Conservation (phyloP, 139 green algal species). For the Choricystis sp. region DNA sequence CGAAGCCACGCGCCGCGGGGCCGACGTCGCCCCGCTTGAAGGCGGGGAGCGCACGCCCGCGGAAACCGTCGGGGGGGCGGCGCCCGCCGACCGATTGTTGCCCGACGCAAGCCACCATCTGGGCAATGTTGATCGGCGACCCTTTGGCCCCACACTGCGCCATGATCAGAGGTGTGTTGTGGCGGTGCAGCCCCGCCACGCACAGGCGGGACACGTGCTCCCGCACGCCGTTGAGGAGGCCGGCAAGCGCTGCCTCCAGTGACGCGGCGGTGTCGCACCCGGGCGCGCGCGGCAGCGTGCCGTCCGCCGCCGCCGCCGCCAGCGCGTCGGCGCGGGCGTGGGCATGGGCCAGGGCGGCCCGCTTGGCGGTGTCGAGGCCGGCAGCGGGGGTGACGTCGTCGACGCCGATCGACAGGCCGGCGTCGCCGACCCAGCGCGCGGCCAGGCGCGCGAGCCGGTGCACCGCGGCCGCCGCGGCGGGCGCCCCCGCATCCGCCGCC, state of each 20-base stretch:
- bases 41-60: slow-evolving; percentile 74
- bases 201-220: slow-evolving; percentile 57
- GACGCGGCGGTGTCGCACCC: slow-evolving; percentile 79
- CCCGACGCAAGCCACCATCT: slow-evolving; percentile 96
- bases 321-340: slow-evolving; percentile 50
- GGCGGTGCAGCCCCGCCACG: slow-evolving; percentile 64
- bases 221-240: slow-evolving; percentile 81
- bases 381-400: slow-evolving; percentile 79
- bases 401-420: slow-evolving; percentile 91
- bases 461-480: slow-evolving; percentile 50
- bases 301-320: slow-evolving; percentile 51
- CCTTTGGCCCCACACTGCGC: slow-evolving; percentile 88
- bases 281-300: slow-evolving; percentile 53
- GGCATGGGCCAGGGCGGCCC: slow-evolving; percentile 31
- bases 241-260: slow-evolving; percentile 66
- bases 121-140: slow-evolving; percentile 93
- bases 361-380: slow-evolving; percentile 32
- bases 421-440: slow-evolving; percentile 77
- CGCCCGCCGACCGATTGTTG: slow-evolving; percentile 90
- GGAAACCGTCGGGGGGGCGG: slow-evolving; percentile 83
- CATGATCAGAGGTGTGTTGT: slow-evolving; percentile 94
- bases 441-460: slow-evolving; percentile 79
- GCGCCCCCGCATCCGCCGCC: slow-evolving; percentile 45
- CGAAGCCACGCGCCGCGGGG: slow-evolving; percentile 79
- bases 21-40: slow-evolving; percentile 52